Percentiles rank a stretch among this genome's conserved stretches.
phyloP scores from a whole-genome alignment of 2,329 filamentous ascomycete genomes.

The Decorospora gaudefroyi region DNA sequence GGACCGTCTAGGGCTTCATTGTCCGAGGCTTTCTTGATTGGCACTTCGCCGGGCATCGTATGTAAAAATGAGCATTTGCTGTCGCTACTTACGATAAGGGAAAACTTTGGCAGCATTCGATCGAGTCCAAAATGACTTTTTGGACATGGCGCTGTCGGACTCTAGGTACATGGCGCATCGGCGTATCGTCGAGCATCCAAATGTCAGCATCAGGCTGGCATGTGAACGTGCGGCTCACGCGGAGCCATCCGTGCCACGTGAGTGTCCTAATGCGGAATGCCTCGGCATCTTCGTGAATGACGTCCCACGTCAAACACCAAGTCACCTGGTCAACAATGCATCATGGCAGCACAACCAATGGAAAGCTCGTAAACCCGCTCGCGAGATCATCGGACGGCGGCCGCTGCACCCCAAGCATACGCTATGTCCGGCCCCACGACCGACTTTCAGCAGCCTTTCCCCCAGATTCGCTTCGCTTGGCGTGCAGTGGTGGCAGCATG shows the following conservation, averaged over 20 bases:
- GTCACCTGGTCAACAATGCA: constrained; percentile 27
- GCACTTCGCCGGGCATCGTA: constrained; percentile 34
- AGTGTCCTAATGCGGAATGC: constrained; percentile 18
- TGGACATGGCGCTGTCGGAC: neutral
- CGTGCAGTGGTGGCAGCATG: constrained; percentile 38
- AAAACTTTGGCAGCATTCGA: neutral
- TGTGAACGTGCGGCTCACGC: constrained; percentile 10
- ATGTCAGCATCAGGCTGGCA: constrained; percentile 21
- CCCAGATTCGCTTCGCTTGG: constrained; percentile 37
- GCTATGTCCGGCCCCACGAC: constrained; percentile 33
- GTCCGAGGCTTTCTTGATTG: constrained; percentile 37
- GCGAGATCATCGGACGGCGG: constrained; percentile 37
- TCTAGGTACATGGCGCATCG: too few relatives aligned
- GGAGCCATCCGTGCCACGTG: constrained; percentile 17
- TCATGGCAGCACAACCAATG: constrained; percentile 35
- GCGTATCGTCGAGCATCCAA: constrained; percentile 13
- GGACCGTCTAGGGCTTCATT: constrained; percentile 49
- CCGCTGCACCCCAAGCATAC: constrained; percentile 26
- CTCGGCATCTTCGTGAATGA: constrained; percentile 39
- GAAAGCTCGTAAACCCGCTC: constrained; percentile 26
- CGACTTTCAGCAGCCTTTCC: constrained; percentile 26
- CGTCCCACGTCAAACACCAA: constrained; percentile 37
- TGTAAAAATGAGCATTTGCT: neutral
- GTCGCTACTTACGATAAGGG: neutral
- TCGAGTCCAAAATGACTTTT: neutral